Evolutionary conservation across 768 basidiomycete species (phyloP).

Genomic region (Boletus vermiculosoides): DNA sequence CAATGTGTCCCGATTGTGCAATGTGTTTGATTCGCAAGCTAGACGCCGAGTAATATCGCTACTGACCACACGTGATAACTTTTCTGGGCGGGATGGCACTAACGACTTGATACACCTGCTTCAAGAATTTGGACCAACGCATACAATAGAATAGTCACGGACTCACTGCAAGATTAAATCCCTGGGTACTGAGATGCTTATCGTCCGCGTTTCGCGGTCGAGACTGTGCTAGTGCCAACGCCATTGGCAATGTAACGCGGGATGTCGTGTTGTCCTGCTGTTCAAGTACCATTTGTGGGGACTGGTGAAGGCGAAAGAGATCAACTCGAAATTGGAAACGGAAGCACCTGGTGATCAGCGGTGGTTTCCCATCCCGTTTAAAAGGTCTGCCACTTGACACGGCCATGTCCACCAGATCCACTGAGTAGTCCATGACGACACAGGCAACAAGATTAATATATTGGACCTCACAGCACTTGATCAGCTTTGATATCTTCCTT

Average conservation of each 20-base stretch:
- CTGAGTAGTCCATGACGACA: too few species aligned
- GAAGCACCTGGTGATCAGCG: not conserved
- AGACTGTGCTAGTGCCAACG: not conserved
- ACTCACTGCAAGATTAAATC: constrained; percentile 18
- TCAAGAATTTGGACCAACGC: not conserved
- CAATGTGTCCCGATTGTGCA: constrained; percentile 50
- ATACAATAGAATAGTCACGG: too few species aligned
- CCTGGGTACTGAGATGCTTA: constrained; percentile 1
- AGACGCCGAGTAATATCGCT: not conserved
- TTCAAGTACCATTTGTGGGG: not conserved
- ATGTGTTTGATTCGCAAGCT: not conserved
- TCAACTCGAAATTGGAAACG: not conserved
- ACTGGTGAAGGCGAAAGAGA: not conserved
- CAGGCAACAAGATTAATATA: too few species aligned
- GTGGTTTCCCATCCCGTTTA: too few species aligned
- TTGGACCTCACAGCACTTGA: too few species aligned
- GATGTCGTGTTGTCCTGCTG: not conserved
- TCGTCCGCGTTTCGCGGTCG: not conserved
- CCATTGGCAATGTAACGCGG: not conserved
- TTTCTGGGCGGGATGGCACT: constrained; percentile 57
- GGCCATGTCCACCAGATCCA: too few species aligned
- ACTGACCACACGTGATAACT: constrained; percentile 63
- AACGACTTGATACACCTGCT: constrained; percentile 66
- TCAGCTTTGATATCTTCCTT: too few species aligned
- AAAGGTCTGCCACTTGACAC: too few species aligned